Base-by-base conservation (phyloP, 805 yeast species). In the Metschnikowia cerradonensis region DNA sequence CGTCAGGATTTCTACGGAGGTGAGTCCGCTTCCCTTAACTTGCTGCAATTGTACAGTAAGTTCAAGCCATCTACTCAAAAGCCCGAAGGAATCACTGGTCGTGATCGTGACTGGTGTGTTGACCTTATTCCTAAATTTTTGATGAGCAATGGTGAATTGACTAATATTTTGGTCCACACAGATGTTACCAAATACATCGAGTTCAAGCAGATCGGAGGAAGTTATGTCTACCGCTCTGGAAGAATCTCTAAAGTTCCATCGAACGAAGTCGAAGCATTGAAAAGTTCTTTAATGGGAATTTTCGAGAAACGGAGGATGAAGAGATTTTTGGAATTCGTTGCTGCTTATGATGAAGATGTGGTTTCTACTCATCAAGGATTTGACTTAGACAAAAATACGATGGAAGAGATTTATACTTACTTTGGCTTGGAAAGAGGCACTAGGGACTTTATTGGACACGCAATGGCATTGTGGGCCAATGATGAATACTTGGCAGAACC, bases 121-220 rank as follows among this genome's bases (percentile, higher is more conserved):
- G 99, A 94, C 67, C 78, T 94, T 71, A 90, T 94, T 63, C 99
- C 99, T 41, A 94, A 94, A 72, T 91, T 94, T 61, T 76, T 94
- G 60, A 94, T 94, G 99, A 91, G 97, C 49, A 89, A 90, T 65
- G 99, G 99, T 39, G 99, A 92, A 67, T 81, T 94, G 68, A 94
- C 97, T 56, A 92, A 92, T 67, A 94, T 94, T 60, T 80, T 94
- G 59, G 90, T 89, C 34, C 97, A 92, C 68, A 94, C 99, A 22
- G 92, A 92, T 62, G 99, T 94, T 51, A 92, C 98, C 26, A 78
- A 96, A 58, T 92, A 92, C 70, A 84, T 94, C 63, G 98, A 94
- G 67, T 94, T 94, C 75, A 92, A 92, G 71, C 97, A 90, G 72
- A 88, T 94, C 52, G 83, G 90, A n/a, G 98, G 98, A 6, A 87